phyloP scores from a whole-genome alignment of 805 yeast genomes.

The Metschnikowia picachoensis region DNA sequence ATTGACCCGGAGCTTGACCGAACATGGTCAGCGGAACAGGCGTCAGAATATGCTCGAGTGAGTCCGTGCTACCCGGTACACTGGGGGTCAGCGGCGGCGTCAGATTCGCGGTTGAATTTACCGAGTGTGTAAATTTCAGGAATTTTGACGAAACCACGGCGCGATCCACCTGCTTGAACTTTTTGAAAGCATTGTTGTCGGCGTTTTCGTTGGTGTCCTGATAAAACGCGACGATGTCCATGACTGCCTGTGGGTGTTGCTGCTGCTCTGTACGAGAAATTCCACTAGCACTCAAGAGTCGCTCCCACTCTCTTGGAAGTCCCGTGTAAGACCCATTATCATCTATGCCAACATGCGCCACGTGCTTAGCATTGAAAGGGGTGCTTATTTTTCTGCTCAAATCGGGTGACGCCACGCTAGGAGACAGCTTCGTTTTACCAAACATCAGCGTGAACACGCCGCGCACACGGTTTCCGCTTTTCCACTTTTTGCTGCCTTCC shows the following conservation, averaged over 20 bases:
- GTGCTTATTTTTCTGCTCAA: conserved; percentile 66
- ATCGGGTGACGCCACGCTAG: conserved; percentile 12
- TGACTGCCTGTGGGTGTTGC: conserved; percentile 90
- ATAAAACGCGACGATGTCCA: conserved; percentile 85
- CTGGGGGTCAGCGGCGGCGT: conserved; percentile 32
- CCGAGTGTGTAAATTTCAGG: conserved; percentile 13
- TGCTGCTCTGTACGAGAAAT: conserved; percentile 85
- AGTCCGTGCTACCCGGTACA: conserved; percentile 10
- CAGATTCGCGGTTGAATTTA: conserved; percentile 22
- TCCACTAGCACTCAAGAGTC: conserved; percentile 76
- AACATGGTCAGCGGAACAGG: conserved; percentile 1
- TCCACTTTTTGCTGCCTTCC: conserved; percentile 21
- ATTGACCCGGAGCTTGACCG: too few species aligned
- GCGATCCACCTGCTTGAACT: conserved; percentile 31
- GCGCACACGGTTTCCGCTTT: conserved; percentile 50
- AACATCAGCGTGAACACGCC: conserved; percentile 57
- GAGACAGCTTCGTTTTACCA: conserved; percentile 24
- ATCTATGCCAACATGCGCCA: conserved; percentile 92
- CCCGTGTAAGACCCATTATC: conserved; percentile 87
- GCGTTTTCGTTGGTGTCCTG: conserved; percentile 50
- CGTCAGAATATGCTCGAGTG: conserved; percentile 11
- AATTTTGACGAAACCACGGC: conserved; percentile 1
- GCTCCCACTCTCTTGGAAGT: conserved; percentile 90
- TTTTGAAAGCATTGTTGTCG: conserved; percentile 43
- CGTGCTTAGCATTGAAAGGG: conserved; percentile 86